Evolutionary conservation across 1,139 yeast genomes (phyloP).

Genomic region (Pichia sp.): DNA sequence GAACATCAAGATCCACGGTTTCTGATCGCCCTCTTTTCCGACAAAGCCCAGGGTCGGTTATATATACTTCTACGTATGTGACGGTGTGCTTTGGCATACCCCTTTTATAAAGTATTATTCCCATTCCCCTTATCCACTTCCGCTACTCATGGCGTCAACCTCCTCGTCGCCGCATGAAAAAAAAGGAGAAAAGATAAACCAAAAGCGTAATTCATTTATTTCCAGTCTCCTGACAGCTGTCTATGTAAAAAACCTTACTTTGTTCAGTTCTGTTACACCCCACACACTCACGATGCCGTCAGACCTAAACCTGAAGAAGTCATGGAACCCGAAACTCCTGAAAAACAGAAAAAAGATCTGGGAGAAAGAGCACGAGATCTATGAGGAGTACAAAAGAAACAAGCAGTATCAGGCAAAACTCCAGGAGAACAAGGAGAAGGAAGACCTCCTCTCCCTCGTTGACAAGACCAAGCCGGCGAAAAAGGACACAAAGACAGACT

Average conservation of each 20-base stretch:
- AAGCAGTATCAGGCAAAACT: conserved; percentile 64
- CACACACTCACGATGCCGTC: conserved; percentile 48
- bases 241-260: no score
- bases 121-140: neutral
- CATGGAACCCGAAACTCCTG: conserved; percentile 90
- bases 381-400: conserved; percentile 65
- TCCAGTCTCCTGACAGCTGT: neutral
- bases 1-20: conserved; percentile 97
- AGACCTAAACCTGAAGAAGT: conserved; percentile 82
- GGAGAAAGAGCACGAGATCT: conserved; percentile 74
- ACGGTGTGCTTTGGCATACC: neutral
- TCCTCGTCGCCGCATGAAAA: neutral
- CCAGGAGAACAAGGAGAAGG: conserved; percentile 57
- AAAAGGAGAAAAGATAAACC: neutral
- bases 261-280: no score
- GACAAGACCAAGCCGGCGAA: conserved; percentile 16
- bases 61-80: neutral
- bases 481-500: conserved; percentile 44
- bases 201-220: neutral
- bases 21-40: conserved; percentile 38
- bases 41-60: no score
- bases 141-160: neutral
- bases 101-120: neutral
- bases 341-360: conserved; percentile 85
- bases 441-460: conserved; percentile 42